These are phyloP conservation scores for Neurospora sp. DNA, from an alignment of 495 filamentous ascomycete genomes.

Conservation along the genomic window DNA sequence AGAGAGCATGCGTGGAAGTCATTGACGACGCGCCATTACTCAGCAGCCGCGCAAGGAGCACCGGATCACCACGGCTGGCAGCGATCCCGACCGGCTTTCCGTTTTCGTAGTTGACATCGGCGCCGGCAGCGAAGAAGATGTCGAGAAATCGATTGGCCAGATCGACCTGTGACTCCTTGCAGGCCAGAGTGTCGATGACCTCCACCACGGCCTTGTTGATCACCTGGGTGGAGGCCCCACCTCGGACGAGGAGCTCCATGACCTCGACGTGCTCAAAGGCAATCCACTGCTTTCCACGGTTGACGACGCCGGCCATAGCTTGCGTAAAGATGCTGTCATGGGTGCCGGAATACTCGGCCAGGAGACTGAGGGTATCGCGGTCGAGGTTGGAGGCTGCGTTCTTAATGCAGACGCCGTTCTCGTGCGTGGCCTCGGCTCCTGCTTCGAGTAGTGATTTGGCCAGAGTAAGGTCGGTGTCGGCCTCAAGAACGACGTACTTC, in stretches of 20 bases:
- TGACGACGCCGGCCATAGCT: slow-evolving; percentile 11
- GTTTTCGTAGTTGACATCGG: slow-evolving; percentile 32
- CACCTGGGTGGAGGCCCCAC: slow-evolving; percentile 24
- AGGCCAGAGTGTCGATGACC: slow-evolving; percentile 23
- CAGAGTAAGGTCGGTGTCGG: slow-evolving; percentile 12
- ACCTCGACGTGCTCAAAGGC: slow-evolving; percentile 24
- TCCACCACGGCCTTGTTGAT: slow-evolving; percentile 28
- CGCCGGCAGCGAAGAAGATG: slow-evolving; percentile 24
- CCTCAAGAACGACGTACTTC: slow-evolving; percentile 16
- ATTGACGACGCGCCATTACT: slow-evolving; percentile 20
- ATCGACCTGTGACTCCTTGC: slow-evolving; percentile 12
- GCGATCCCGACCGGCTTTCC: slow-evolving; percentile 31
- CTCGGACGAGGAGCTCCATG: slow-evolving; percentile 24
- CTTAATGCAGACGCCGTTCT: slow-evolving; percentile 21
- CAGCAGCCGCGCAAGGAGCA: slow-evolving; percentile 25
- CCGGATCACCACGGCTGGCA: slow-evolving; percentile 24
- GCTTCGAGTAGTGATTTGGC: slow-evolving; percentile 12
- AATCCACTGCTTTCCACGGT: slow-evolving; percentile 20
- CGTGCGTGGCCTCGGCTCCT: slow-evolving; percentile 15
- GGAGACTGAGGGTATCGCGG: slow-evolving; percentile 8
- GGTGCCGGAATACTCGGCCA: slow-evolving; percentile 8
- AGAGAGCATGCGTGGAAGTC: slow-evolving; percentile 27
- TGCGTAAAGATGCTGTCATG: slow-evolving; percentile 12
- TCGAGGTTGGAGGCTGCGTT: slow-evolving; percentile 19
- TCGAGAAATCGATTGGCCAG: slow-evolving; percentile 24